These are phyloP conservation scores for Dactylellina parvicollis DNA, from an alignment of 2,329 filamentous ascomycete species.

Conservation along the genomic window DNA sequence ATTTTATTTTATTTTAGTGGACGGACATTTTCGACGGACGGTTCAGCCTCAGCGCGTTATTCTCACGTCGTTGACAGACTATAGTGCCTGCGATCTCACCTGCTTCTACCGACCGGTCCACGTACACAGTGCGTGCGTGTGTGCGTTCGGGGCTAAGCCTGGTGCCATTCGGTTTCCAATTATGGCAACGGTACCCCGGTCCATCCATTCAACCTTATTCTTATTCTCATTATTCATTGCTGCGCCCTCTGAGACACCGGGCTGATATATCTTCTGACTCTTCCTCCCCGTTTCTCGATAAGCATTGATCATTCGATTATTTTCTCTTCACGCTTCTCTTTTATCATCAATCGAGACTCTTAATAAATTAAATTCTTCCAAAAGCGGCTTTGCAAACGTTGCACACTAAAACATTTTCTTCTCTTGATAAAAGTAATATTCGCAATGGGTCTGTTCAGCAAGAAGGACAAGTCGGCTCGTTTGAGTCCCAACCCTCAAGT, in stretches of 20 bases:
- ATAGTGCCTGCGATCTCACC: too few relatives aligned
- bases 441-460: constrained; percentile 35
- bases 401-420: too few relatives aligned
- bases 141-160: background rate
- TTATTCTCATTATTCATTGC: background rate
- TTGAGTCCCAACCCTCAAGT: background rate
- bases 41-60: too few relatives aligned
- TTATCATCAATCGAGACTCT: too few relatives aligned
- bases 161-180: constrained; percentile 29
- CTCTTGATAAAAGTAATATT: too few relatives aligned
- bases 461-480: constrained; percentile 23
- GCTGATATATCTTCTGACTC: background rate
- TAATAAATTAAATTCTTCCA: too few relatives aligned
- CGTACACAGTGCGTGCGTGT: background rate
- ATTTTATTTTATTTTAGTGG: background rate
- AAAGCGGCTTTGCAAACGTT: too few relatives aligned
- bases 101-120: too few relatives aligned
- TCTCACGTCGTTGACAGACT: too few relatives aligned
- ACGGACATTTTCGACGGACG: background rate
- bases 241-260: background rate
- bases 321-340: too few relatives aligned
- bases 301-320: background rate
- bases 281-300: background rate
- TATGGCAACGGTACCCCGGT: constrained; percentile 27
- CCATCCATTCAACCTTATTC: background rate